Evolutionary conservation across 768 basidiomycete genomes (phyloP), one percentile per base, ranked within the genome.

Genomic region (Strobilomyces confusus): DNA sequence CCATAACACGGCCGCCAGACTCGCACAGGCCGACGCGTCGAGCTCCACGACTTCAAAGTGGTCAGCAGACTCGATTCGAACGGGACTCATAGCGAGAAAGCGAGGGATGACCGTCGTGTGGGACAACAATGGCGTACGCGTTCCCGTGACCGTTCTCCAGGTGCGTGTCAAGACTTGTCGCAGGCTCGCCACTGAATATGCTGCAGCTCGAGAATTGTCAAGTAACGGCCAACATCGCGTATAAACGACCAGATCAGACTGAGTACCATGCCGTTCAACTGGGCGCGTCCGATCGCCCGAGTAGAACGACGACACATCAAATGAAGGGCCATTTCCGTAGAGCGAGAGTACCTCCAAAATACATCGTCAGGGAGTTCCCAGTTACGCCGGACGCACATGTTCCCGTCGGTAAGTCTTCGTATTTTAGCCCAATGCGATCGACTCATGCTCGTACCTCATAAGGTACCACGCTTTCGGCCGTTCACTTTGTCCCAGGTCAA

Each of bases 401-500:
- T 48, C 89, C 91, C 9, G 80, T 95, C 30, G 97, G 94, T 90
- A 62, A 59, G 91, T 54, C 26, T 33, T 46, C 49, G 30, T 22
- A 30, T 33, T 52, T 20, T 9, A 23, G 40, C 17, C 26, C n/a
- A n/a, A 47, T 23, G 40, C 29, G 30, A 38, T 14, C 23, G 51
- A 23, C 51, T 33, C 36, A 33, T 44, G 23, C 30, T 40, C 37
- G 42, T 49, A 23, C 26, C 32, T 12, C 11, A 38, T 20, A 38
- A 95, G 93, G 95, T 29, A 94, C 95, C 0, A 88, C 84, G 13
- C 65, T 99, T 36, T 93, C 89, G 44, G 92, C 94, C 0, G 79
- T 89, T 40, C 97, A 99, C 69, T 98, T 95, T 63, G 97, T 98
- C 9, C 97, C 97, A 0, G 97, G 97, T 0, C 97, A 99, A 68